Evolutionary conservation across 139 green algal species (phyloP).

Genomic region (Diplosphaera chodatii): DNA sequence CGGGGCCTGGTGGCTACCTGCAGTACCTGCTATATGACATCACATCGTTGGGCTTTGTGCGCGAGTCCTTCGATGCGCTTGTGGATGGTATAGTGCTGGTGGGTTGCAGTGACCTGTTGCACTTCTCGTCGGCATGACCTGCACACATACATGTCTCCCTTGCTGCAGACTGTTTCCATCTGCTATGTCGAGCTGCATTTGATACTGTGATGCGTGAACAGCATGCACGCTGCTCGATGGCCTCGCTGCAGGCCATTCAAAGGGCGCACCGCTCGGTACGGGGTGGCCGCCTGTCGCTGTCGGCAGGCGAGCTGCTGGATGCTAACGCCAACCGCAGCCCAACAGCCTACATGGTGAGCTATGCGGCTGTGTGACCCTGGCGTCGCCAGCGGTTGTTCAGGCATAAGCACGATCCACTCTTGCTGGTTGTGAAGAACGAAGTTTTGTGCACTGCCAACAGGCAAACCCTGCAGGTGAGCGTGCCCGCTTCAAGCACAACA

Average conservation of each 20-base stretch:
- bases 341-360: conserved; percentile 68
- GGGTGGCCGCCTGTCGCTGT: conserved; percentile 35
- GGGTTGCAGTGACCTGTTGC: no score
- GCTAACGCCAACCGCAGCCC: conserved; percentile 80
- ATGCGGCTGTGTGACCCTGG: no score
- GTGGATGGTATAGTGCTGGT: conserved; percentile 67
- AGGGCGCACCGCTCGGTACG: conserved; percentile 51
- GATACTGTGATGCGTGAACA: no score
- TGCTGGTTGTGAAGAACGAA: no score
- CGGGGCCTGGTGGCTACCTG: conserved; percentile 69
- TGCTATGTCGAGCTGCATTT: no score
- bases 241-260: conserved; percentile 34
- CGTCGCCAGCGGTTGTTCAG: no score
- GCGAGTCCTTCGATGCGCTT: conserved; percentile 67
- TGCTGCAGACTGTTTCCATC: no score
- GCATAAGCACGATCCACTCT: no score
- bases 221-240: no score
- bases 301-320: conserved; percentile 39
- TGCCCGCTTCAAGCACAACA: conserved; percentile 43
- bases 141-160: no score
- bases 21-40: conserved; percentile 74
- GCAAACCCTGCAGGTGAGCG: conserved; percentile 67
- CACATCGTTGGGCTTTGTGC: conserved; percentile 69
- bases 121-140: no score
- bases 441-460: no score